Conservation (phyloP, 176 grass and related monocot genomes). For the Raddia distichophylla region DNA sequence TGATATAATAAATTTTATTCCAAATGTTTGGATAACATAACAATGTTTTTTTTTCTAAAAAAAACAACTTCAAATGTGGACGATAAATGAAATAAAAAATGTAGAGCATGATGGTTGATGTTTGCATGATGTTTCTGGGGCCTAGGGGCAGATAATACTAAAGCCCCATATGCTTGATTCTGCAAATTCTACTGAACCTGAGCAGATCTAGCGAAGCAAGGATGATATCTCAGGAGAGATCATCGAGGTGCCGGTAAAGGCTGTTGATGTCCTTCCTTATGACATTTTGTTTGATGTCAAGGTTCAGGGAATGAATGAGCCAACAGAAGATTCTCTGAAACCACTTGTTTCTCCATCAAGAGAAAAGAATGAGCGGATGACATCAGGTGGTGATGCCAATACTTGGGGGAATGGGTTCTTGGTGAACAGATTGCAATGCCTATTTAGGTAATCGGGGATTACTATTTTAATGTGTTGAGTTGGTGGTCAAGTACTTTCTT, state of each 20-base stretch:
- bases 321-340: background rate
- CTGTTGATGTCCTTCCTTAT: conserved; percentile 41
- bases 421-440: too few relatives aligned
- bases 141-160: conserved; percentile 33
- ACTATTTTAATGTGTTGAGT: too few relatives aligned
- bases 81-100: conserved; percentile 30
- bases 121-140: conserved; percentile 54
- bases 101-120: conserved; percentile 42
- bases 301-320: background rate
- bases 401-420: too few relatives aligned
- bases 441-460: too few relatives aligned
- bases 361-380: background rate
- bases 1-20: conserved; percentile 5
- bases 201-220: conserved; percentile 8
- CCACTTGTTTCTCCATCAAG: background rate
- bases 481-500: too few relatives aligned
- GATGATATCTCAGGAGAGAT: conserved; percentile 21
- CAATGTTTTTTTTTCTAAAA: background rate
- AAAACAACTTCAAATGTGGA: conserved; percentile 24
- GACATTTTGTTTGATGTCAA: conserved; percentile 36
- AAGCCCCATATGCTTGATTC: conserved; percentile 44
- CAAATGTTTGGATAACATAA: conserved; percentile 23
- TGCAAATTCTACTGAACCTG: conserved; percentile 48
- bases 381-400: background rate
- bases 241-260: conserved; percentile 1